These are phyloP conservation scores for Blastomyces gilchristii DNA, from an alignment of 2,329 filamentous ascomycete genomes.

Conservation along the genomic window DNA sequence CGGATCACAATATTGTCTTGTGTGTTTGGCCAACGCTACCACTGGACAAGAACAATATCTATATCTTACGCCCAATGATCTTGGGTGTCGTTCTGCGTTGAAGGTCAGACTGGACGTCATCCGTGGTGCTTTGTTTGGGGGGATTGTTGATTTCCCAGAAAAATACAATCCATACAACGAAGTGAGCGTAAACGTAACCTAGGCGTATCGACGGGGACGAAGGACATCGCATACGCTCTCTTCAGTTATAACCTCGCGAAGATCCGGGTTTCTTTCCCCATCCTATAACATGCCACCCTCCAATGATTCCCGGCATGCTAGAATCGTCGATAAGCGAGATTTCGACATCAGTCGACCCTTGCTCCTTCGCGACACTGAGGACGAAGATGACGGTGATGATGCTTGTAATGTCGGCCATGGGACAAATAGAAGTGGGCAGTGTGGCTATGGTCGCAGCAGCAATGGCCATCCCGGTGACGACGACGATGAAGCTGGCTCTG, in stretches of 20 bases:
- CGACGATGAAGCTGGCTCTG: conserved; percentile 45
- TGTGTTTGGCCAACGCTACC: too few species aligned
- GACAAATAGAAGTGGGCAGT: conserved; percentile 3
- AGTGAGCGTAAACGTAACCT: too few species aligned
- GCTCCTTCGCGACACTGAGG: conserved; percentile 10
- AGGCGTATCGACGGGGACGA: too few species aligned
- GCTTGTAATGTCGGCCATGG: conserved; percentile 11
- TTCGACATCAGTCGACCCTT: conserved; percentile 36
- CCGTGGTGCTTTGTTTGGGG: not conserved
- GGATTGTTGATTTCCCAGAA: not conserved
- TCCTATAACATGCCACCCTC: not conserved
- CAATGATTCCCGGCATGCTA: not conserved
- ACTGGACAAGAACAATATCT: not conserved
- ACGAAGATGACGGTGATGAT: conserved; percentile 14
- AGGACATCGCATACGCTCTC: too few species aligned
- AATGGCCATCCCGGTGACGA: not conserved
- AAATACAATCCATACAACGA: not conserved
- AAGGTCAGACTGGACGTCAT: not conserved
- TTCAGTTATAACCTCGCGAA: too few species aligned
- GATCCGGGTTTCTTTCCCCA: too few species aligned
- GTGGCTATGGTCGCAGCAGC: conserved; percentile 9
- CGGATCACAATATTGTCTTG: too few species aligned
- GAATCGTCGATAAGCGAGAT: conserved; percentile 35
- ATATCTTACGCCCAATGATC: not conserved
- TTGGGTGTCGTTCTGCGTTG: not conserved